phyloP scores from a whole-genome alignment of 805 yeast species.

The Candida glaebosa region DNA sequence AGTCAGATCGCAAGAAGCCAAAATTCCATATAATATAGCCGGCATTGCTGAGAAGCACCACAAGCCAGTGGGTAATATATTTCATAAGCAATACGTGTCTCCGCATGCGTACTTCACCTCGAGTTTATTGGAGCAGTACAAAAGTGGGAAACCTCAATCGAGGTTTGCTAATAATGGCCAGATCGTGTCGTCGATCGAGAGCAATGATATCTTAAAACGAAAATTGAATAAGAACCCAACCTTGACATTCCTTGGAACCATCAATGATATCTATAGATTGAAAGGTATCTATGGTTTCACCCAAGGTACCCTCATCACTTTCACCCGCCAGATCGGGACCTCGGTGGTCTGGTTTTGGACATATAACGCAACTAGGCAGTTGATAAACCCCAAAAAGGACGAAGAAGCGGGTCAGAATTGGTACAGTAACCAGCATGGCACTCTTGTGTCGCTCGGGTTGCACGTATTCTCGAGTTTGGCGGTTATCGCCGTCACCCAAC shows the following conservation, averaged over 20 bases:
- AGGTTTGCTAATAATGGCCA: slow-evolving; percentile 15
- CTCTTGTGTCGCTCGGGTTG: slow-evolving; percentile 48
- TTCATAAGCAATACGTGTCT: slow-evolving; percentile 33
- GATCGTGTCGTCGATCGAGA: slow-evolving; percentile 11
- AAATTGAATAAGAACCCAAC: slow-evolving; percentile 53
- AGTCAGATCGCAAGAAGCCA: slow-evolving; percentile 12
- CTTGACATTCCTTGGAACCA: slow-evolving; percentile 47
- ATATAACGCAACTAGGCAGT: slow-evolving; percentile 73
- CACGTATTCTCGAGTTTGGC: slow-evolving; percentile 59
- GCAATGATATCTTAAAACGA: slow-evolving; percentile 19
- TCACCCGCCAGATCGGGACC: slow-evolving; percentile 72
- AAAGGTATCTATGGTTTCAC: slow-evolving; percentile 77
- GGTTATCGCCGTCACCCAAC: slow-evolving; percentile 79
- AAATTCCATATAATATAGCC: slow-evolving; percentile 24
- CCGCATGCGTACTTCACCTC: slow-evolving; percentile 41
- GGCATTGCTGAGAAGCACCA: slow-evolving; percentile 24
- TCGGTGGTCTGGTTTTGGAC: slow-evolving; percentile 83
- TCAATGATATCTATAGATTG: slow-evolving; percentile 63
- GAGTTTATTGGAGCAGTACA: slow-evolving; percentile 28
- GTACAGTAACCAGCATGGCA: slow-evolving; percentile 44
- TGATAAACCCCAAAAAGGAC: slow-evolving; percentile 50
- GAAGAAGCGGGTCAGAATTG: slow-evolving; percentile 28
- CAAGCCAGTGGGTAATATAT: slow-evolving; percentile 20
- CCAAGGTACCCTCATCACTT: slow-evolving; percentile 82
- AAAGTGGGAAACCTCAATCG: slow-evolving; percentile 17